Evolutionary conservation across 305 asterid genomes (phyloP), one percentile per base, ranked within the genome.

Genomic region (Petunia hybrid): DNA sequence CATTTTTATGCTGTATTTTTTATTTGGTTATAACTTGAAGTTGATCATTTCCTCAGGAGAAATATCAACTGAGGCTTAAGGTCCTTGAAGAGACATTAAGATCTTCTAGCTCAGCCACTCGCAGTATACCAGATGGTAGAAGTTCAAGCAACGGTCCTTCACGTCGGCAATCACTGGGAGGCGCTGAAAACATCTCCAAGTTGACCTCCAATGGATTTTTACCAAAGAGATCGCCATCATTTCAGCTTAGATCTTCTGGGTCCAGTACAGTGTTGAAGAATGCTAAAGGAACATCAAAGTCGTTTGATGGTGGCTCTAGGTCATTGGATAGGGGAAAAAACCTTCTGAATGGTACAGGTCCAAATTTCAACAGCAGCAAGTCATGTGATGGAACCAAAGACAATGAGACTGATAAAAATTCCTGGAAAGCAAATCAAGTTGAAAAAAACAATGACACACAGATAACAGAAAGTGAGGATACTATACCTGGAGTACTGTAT

Each of bases 251-350:
- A 87, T 93, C 99, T 53, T 89, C 98, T 82, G 94, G 97, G 66
- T 91, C 94, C 84, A 94, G 98, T 87, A 61, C 98, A 6, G 94
- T 96, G 79, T 86, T 94, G 90, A 96, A 92, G 89, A 94, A 96
- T 85, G 99, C 99, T 65, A 96, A 96, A 89, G 98, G 98, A 81
- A 93, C 99, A 79, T 96, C 99, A 48, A 96, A 94, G 91, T 96
- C 99, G 51, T 96, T 96, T 83, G 99, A 96, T 85, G 99, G 98
- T 82, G 98, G 98, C 66, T 93, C 98, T 56, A 87, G 98, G 80
- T 92, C 98, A 86, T 62, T 88, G 76, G 98, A 94, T 82, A 88
- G 98, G 89, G 86, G 95, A 77, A 96, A 93, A 89, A 89, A 87
- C 87, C 94, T 96, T 86, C 89, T 94, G 85, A 96, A 90, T 85